Evolutionary conservation across 1,284 basidiomycete genomes (phyloP).

Genomic region (Pholiota adiposa): DNA sequence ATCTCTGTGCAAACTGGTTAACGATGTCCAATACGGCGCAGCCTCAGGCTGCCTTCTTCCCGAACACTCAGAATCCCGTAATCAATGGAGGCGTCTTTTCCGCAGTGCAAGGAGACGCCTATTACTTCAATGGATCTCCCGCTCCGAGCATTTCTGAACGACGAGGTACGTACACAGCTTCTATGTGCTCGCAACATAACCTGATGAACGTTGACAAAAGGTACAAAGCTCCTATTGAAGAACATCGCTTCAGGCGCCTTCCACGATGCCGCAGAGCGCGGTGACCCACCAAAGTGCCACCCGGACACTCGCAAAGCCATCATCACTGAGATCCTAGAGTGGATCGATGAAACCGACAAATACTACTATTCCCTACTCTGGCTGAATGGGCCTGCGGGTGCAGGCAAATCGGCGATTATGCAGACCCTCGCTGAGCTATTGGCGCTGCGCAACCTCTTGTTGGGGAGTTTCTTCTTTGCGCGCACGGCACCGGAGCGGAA

Average conservation of each 20-base stretch:
- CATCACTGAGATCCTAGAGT: not conserved
- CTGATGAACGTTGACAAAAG: not conserved
- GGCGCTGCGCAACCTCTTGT: not conserved
- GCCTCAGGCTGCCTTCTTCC: not conserved
- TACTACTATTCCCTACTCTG: not conserved
- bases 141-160: not conserved
- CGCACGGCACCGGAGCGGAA: not conserved
- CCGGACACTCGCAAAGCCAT: constrained; percentile 4
- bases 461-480: constrained; percentile 20
- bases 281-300: constrained; percentile 3
- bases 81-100: not conserved
- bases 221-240: not conserved
- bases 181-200: not conserved
- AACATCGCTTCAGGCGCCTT: constrained; percentile 4
- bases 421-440: constrained; percentile 16
- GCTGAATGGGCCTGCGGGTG: constrained; percentile 12
- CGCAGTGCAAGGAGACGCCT: not conserved
- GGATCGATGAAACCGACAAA: not conserved
- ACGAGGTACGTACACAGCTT: not conserved
- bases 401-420: constrained; percentile 16
- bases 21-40: not conserved
- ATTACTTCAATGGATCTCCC: not conserved
- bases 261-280: constrained; percentile 2
- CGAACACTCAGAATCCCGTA: not conserved
- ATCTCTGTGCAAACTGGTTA: not conserved